Base-by-base conservation (phyloP, 495 filamentous ascomycete species). In the Podospora anserina region DNA sequence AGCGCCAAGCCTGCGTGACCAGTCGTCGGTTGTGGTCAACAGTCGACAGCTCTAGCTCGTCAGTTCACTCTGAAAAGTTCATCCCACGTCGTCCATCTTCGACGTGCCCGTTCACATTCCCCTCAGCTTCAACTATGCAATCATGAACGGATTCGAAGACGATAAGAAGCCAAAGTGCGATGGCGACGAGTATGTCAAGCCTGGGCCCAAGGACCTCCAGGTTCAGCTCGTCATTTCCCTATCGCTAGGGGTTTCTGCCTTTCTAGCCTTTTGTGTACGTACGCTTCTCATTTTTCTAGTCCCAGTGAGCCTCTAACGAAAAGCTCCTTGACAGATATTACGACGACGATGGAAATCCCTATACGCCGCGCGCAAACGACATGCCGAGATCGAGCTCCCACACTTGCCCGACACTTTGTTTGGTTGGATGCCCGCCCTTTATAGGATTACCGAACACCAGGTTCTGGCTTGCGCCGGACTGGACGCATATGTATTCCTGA, bases 401-500 rank as follows among this genome's bases (percentile, higher is more conserved):
- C 87, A 90, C 57, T 88, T 99, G 5, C 93, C 96, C 59, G 87
- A 93, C 73, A 89, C 85, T 44, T 89, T 97, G 73, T 91, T 98
- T 70, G 95, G 94, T 74, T 99, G 96, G 96, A 95, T 98, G 39
- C 89, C 92, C 2, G 87, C 88, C 11, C 82, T 99, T n/a, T 95
- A 94, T 83, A 83, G 80, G 63, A 91, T 99, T 63, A 92, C 90
- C 15, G 93, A 98, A 58, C 87, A 96, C 74, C 89, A 98, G 77
- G 88, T 98, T 23, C 83, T 99, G 59, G 88, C 90, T 53, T 95
- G 94, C 32, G 94, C 94, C 15, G 96, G 96, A 0, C 83, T 99
- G 59, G 96, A 99, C 81, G 96, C 95, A 64, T 99, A 90, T 78
- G 95, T 97, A 70, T 97, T 98, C 72, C 84, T 99, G 15, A 87